A percentile compares a stretch with the other conserved stretches of the same genome.
Conservation (phyloP, 345 rosid species). For the Arabidopsis suecica region DNA sequence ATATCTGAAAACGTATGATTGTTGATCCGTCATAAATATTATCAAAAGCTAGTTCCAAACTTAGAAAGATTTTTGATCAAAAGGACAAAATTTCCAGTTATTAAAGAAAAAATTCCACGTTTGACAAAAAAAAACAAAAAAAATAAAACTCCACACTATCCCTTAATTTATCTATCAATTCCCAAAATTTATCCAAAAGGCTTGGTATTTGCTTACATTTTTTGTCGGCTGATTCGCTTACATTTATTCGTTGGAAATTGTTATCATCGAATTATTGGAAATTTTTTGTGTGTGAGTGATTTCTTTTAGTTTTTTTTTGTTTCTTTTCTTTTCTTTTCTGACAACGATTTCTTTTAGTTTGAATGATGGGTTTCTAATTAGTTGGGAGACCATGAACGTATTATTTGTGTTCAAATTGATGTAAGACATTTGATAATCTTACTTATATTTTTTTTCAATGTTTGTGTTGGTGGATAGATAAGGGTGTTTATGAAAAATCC, state of each 20-base stretch:
- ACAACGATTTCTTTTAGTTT: too few relatives aligned
- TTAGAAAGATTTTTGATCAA: background rate
- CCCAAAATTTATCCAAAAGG: background rate
- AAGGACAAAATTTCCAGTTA: background rate
- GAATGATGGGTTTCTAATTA: background rate
- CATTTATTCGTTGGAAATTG: background rate
- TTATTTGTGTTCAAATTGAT: background rate
- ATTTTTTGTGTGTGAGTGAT: too few relatives aligned
- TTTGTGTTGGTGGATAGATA: slow-evolving; percentile 14
- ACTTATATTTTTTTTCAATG: background rate
- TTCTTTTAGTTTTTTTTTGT: too few relatives aligned
- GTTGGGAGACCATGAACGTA: slow-evolving; percentile 24
- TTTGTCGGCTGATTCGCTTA: too few relatives aligned
- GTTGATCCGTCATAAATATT: background rate
- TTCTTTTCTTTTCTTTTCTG: too few relatives aligned
- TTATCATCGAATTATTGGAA: background rate
- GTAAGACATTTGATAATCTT: background rate
- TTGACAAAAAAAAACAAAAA: too few relatives aligned
- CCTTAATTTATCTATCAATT: too few relatives aligned
- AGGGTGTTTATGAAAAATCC: background rate
- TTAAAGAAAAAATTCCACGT: too few relatives aligned
- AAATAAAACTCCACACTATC: too few relatives aligned
- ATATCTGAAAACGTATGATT: background rate
- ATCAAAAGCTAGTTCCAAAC: background rate
- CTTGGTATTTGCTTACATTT: background rate